Evolutionary conservation across 1,284 basidiomycete species (phyloP).

Genomic region (Meripilus lineatus): DNA sequence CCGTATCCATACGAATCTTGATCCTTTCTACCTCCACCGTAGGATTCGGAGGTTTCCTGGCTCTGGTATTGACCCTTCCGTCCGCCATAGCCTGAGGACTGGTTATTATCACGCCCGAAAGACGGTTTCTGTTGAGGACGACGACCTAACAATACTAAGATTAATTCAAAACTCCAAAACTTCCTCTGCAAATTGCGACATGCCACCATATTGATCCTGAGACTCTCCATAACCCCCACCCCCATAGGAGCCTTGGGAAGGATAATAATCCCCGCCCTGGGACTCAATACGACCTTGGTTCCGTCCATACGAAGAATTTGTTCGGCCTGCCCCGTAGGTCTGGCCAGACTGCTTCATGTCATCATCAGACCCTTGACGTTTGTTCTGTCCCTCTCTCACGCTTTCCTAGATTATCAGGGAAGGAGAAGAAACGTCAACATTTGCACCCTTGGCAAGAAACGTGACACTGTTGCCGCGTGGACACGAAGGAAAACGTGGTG

Average conservation of each 20-base stretch:
- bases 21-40: not conserved
- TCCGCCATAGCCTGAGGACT: no score
- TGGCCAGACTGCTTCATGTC: slow-evolving; percentile 21
- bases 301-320: slow-evolving; percentile 3
- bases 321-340: slow-evolving; percentile 15
- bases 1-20: slow-evolving; percentile 5
- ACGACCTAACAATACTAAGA: no score
- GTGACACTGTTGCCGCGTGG: not conserved
- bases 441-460: not conserved
- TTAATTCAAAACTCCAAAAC: not conserved
- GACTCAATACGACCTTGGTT: slow-evolving; percentile 5
- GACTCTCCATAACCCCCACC: slow-evolving; percentile 9
- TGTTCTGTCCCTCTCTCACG: slow-evolving; percentile 33
- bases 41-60: not conserved
- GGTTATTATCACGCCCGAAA: no score
- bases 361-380: slow-evolving; percentile 32
- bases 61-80: not conserved
- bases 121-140: no score
- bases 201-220: slow-evolving; percentile 1
- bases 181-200: not conserved
- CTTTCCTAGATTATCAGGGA: slow-evolving; percentile 20
- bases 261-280: slow-evolving; percentile 11
- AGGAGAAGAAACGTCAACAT: not conserved
- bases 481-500: not conserved
- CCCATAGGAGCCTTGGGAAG: slow-evolving; percentile 2